phyloP scores from a whole-genome alignment of 1,284 basidiomycete genomes.

The Laetiporus sulphureus region DNA sequence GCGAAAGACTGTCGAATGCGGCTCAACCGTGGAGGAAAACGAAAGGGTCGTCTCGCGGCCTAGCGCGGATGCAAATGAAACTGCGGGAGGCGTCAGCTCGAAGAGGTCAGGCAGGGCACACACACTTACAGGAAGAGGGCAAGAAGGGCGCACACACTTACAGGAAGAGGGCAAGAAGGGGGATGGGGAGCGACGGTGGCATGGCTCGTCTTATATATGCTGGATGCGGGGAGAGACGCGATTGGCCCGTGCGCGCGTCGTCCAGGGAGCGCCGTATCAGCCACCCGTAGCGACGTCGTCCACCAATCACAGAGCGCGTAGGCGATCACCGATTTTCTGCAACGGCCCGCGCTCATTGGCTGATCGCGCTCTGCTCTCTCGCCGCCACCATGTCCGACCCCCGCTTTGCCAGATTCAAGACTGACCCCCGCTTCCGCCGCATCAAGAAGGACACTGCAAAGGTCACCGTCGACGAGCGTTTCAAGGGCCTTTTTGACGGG shows the following conservation, averaged over 20 bases:
- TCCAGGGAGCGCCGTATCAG: too few species aligned
- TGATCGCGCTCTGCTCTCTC: conserved; percentile 2
- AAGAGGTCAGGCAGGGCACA: too few species aligned
- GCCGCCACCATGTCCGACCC: conserved; percentile 61
- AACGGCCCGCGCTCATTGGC: conserved; percentile 16
- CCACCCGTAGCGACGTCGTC: not conserved
- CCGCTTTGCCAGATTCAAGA: conserved; percentile 82
- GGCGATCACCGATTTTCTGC: conserved; percentile 10
- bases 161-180: conserved; percentile 27
- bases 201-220: too few species aligned
- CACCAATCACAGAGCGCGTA: too few species aligned
- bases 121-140: conserved; percentile 12
- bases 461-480: conserved; percentile 91
- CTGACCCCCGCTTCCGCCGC: conserved; percentile 89
- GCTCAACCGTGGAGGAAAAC: conserved; percentile 24
- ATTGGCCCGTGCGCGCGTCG: too few species aligned
- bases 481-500: conserved; percentile 73
- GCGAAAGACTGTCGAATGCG: conserved; percentile 21
- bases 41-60: conserved; percentile 32
- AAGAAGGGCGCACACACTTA: conserved; percentile 20
- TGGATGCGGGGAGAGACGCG: too few species aligned
- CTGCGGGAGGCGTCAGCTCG: too few species aligned
- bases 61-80: conserved; percentile 24
- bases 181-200: conserved; percentile 20
- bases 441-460: conserved; percentile 79